A percentile compares a stretch with the other conserved stretches of the same genome.
Evolutionary conservation across 2,329 filamentous ascomycete genomes (phyloP).

Genomic region (Neofusicoccum laricinum): DNA sequence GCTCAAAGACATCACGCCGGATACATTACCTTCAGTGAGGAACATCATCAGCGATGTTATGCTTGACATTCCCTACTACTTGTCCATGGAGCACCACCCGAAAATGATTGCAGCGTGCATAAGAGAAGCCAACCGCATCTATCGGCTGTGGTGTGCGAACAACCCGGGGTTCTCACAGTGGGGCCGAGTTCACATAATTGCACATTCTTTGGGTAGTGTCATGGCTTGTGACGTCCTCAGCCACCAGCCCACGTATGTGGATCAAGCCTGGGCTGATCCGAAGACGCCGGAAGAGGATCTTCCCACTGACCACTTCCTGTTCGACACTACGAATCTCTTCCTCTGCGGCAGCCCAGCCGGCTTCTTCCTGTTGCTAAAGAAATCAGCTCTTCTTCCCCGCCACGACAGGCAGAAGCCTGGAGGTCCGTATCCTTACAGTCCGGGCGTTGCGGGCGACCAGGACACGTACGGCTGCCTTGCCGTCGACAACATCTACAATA

Average conservation of each 20-base stretch:
- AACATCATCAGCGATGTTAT: slow-evolving; percentile 96
- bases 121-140: slow-evolving; percentile 91
- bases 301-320: slow-evolving; percentile 66
- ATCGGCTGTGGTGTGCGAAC: slow-evolving; percentile 89
- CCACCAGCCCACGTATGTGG: slow-evolving; percentile 73
- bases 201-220: slow-evolving; percentile 88
- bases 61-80: slow-evolving; percentile 97
- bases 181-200: slow-evolving; percentile 87
- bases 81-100: slow-evolving; percentile 83
- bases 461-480: slow-evolving; percentile 86
- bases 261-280: slow-evolving; percentile 40
- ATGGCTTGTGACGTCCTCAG: slow-evolving; percentile 93
- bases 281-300: slow-evolving; percentile 47
- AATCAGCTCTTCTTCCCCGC: slow-evolving; percentile 68
- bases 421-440: slow-evolving; percentile 54
- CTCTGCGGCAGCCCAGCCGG: slow-evolving; percentile 85
- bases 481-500: slow-evolving; percentile 94
- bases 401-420: slow-evolving; percentile 73
- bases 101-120: slow-evolving; percentile 92
- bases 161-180: slow-evolving; percentile 79
- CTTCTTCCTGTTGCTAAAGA: slow-evolving; percentile 88
- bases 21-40: slow-evolving; percentile 83
- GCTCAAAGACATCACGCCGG: slow-evolving; percentile 87
- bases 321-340: slow-evolving; percentile 87
- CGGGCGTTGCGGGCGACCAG: slow-evolving; percentile 68